phyloP scores from a whole-genome alignment of 2,329 filamentous ascomycete genomes.

The Hymenotorrendiella dingleyae region DNA sequence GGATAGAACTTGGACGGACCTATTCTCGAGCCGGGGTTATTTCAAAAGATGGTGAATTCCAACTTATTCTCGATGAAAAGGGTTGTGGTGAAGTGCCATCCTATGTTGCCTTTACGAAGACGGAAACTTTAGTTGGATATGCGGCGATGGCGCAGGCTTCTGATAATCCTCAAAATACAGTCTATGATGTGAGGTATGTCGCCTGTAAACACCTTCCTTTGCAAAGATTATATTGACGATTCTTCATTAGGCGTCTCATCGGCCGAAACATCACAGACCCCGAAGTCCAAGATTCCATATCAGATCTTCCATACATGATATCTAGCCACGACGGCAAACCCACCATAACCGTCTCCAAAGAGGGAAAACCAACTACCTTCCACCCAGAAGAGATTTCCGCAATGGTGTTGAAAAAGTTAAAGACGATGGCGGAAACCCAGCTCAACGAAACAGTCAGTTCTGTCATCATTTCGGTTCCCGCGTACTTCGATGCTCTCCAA shows the following conservation, averaged over 20 bases:
- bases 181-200: conserved; percentile 9
- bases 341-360: conserved; percentile 3
- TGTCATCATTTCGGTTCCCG: conserved; percentile 63
- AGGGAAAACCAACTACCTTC: background rate
- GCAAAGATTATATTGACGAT: too few relatives aligned
- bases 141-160: conserved; percentile 11
- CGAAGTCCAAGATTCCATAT: conserved; percentile 3
- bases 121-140: conserved; percentile 11
- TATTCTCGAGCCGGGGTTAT: conserved; percentile 7
- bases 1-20: conserved; percentile 11
- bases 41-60: conserved; percentile 1
- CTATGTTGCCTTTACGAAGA: conserved; percentile 15
- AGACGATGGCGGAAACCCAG: conserved; percentile 5
- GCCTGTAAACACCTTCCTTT: too few relatives aligned
- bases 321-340: conserved; percentile 1
- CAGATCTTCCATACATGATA: conserved; percentile 6
- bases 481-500: conserved; percentile 98
- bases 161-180: conserved; percentile 7
- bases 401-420: conserved; percentile 10
- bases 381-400: conserved; percentile 7
- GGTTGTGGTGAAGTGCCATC: conserved; percentile 9
- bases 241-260: conserved; percentile 5
- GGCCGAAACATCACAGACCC: conserved; percentile 8
- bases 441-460: background rate
- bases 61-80: conserved; percentile 14